A percentile compares a stretch with the other conserved stretches of the same genome.
Evolutionary conservation across 2,329 filamentous ascomycete species (phyloP).

Genomic region (Xylaria sp.): DNA sequence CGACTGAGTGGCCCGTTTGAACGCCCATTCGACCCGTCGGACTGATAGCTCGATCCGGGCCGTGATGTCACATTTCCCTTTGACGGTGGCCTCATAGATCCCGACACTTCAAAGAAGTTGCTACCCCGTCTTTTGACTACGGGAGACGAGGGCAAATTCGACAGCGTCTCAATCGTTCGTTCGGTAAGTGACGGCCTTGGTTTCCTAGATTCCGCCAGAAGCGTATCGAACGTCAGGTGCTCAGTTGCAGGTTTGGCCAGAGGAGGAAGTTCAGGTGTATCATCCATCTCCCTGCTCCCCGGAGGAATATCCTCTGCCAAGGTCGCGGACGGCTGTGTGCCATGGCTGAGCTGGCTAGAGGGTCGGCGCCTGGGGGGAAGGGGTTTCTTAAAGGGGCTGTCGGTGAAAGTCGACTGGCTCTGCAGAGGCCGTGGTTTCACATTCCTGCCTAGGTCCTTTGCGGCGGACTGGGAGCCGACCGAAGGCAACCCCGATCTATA

Average conservation of each 20-base stretch:
- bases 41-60: constrained; percentile 65
- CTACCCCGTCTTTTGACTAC: constrained; percentile 69
- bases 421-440: constrained; percentile 27
- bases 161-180: constrained; percentile 82
- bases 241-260: constrained; percentile 31
- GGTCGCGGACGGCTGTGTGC: constrained; percentile 21
- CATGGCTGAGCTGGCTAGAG: constrained; percentile 32
- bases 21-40: constrained; percentile 60
- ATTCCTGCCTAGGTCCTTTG: constrained; percentile 29
- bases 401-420: constrained; percentile 26
- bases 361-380: constrained; percentile 31
- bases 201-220: constrained; percentile 29
- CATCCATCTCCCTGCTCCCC: constrained; percentile 1
- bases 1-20: constrained; percentile 58
- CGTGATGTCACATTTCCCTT: constrained; percentile 58
- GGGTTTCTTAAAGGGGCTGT: constrained; percentile 34
- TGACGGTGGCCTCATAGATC: constrained; percentile 60
- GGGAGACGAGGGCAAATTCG: constrained; percentile 79
- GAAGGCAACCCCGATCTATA: constrained; percentile 32
- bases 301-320: constrained; percentile 19
- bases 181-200: constrained; percentile 72
- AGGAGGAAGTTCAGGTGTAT: constrained; percentile 33
- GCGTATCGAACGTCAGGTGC: constrained; percentile 34
- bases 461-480: constrained; percentile 31
- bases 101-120: constrained; percentile 73